phyloP scores from a whole-genome alignment of 2,329 filamentous ascomycete genomes.

The Lasiodiplodia gonubiensis region DNA sequence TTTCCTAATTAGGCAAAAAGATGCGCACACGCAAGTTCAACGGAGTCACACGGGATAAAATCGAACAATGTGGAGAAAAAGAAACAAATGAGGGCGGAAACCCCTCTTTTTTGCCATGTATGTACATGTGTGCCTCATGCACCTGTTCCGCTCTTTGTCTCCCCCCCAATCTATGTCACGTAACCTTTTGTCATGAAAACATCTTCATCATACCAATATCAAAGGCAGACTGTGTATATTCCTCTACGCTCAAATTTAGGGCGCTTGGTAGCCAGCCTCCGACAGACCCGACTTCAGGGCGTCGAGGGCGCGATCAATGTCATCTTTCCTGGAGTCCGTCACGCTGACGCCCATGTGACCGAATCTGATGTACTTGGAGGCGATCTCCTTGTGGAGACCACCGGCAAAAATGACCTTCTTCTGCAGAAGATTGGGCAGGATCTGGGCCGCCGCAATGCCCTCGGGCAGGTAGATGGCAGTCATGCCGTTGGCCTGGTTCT shows the following conservation, averaged over 20 bases:
- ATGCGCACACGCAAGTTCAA: not conserved
- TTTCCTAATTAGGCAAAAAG: conserved; percentile 7
- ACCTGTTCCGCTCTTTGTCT: not conserved
- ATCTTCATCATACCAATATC: not conserved
- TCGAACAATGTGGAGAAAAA: not conserved
- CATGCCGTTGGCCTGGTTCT: conserved; percentile 96
- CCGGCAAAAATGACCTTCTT: conserved; percentile 94
- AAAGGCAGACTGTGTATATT: not conserved
- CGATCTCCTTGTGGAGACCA: conserved; percentile 95
- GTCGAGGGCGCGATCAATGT: conserved; percentile 83
- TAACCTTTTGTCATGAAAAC: not conserved
- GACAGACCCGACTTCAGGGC: conserved; percentile 75
- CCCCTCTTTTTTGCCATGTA: conserved; percentile 1
- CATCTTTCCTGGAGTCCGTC: conserved; percentile 76
- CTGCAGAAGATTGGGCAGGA: conserved; percentile 83
- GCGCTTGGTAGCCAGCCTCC: conserved; percentile 70
- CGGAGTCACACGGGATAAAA: not conserved
- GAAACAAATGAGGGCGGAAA: not conserved
- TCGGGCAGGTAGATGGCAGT: conserved; percentile 96
- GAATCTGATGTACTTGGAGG: conserved; percentile 89
- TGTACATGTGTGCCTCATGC: not conserved
- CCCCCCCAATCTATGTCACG: not conserved
- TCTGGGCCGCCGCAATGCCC: conserved; percentile 75
- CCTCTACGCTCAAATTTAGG: not conserved
- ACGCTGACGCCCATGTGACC: conserved; percentile 98